Evolutionary conservation across 2,329 filamentous ascomycete species (phyloP).

Genomic region (Albifimbria verrucaria): DNA sequence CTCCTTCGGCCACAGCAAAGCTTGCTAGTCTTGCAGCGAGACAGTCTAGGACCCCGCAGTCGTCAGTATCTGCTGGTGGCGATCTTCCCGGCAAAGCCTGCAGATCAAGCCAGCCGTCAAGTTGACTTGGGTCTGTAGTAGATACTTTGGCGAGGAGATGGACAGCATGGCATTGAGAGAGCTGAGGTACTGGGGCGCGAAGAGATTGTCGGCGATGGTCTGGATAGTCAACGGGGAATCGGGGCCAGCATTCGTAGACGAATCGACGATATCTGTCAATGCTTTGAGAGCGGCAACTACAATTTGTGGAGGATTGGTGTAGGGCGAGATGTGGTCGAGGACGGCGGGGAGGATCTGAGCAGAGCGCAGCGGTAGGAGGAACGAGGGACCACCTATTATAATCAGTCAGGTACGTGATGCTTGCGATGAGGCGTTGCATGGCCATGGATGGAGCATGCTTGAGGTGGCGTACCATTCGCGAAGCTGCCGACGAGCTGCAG

Average conservation of each 20-base stretch:
- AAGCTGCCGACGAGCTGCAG: conserved; percentile 82
- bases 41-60: conserved; percentile 74
- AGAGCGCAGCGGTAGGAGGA: conserved; percentile 70
- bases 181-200: conserved; percentile 57
- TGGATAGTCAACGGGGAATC: conserved; percentile 44
- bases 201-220: conserved; percentile 62
- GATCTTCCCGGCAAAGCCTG: conserved; percentile 63
- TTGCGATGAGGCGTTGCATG: background rate
- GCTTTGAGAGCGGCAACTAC: conserved; percentile 71
- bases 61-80: conserved; percentile 68
- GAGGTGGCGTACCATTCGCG: conserved; percentile 63
- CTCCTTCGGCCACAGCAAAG: conserved; percentile 65
- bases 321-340: conserved; percentile 65
- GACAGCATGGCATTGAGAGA: conserved; percentile 65
- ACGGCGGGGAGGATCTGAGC: conserved; percentile 67
- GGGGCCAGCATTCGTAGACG: conserved; percentile 53
- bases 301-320: conserved; percentile 61
- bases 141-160: conserved; percentile 48
- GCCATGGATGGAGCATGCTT: background rate
- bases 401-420: conserved; percentile 11
- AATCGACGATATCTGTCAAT: conserved; percentile 67
- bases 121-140: conserved; percentile 58
- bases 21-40: conserved; percentile 71
- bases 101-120: conserved; percentile 56
- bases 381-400: conserved; percentile 69